These are phyloP conservation scores for Phytophthora quininea DNA, from an alignment of 352 stramenopile species.

Conservation along the genomic window DNA sequence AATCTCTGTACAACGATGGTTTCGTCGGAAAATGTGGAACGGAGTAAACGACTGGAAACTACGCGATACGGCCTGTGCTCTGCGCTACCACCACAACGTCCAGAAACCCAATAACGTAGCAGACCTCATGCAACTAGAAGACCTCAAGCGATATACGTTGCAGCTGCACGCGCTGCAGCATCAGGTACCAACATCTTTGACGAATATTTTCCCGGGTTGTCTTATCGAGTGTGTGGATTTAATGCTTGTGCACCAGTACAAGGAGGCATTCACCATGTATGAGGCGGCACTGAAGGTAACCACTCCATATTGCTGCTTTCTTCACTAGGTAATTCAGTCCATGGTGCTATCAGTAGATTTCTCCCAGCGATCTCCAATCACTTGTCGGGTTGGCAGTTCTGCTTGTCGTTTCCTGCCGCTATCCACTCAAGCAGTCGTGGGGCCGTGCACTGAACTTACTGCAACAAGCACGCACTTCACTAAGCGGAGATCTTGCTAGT, in stretches of 20 bases:
- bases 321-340: too few relatives aligned
- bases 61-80: conserved; percentile 32
- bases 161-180: conserved; percentile 59
- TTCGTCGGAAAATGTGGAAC: conserved; percentile 57
- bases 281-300: conserved; percentile 59
- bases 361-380: conserved; percentile 40
- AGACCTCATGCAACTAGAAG: conserved; percentile 29
- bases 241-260: conserved; percentile 44
- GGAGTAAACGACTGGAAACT: conserved; percentile 53
- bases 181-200: conserved; percentile 35
- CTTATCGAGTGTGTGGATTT: too few relatives aligned
- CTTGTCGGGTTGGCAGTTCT: conserved; percentile 57
- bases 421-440: conserved; percentile 65
- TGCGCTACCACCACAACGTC: conserved; percentile 47
- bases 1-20: conserved; percentile 55
- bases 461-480: conserved; percentile 23
- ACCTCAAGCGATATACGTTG: conserved; percentile 47
- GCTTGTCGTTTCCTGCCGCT: conserved; percentile 64
- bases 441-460: conserved; percentile 45
- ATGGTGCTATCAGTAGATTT: background rate
- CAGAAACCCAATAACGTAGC: conserved; percentile 17
- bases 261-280: conserved; percentile 50
- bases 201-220: too few relatives aligned
- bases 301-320: background rate
- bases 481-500: conserved; percentile 7